Conservation (phyloP, 2,329 filamentous ascomycete genomes). For the Dactylellina cionopaga region DNA sequence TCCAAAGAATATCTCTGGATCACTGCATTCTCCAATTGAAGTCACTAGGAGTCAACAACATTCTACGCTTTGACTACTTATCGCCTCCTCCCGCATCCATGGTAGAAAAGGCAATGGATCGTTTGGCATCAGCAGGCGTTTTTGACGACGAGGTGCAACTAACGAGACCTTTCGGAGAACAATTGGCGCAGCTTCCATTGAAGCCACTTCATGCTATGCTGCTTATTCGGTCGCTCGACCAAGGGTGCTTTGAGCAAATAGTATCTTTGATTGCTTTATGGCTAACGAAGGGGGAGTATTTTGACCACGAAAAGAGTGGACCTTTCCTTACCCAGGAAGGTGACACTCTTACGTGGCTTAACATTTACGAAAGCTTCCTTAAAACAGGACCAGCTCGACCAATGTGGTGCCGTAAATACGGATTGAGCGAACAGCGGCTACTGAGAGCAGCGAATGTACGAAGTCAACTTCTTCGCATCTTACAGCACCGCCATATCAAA, state of each 20-base stretch:
- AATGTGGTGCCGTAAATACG: constrained; percentile 85
- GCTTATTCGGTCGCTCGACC: constrained; percentile 61
- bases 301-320: constrained; percentile 30
- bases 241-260: constrained; percentile 44
- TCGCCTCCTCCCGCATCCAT: constrained; percentile 86
- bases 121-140: constrained; percentile 85
- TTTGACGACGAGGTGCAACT: constrained; percentile 90
- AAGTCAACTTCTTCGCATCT: constrained; percentile 82
- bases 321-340: constrained; percentile 88
- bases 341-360: constrained; percentile 88
- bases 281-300: constrained; percentile 34
- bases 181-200: constrained; percentile 92
- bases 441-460: constrained; percentile 85
- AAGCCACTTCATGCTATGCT: constrained; percentile 97
- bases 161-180: constrained; percentile 83
- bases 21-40: constrained; percentile 90
- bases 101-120: constrained; percentile 83
- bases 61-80: constrained; percentile 88
- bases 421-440: constrained; percentile 86
- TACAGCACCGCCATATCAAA: constrained; percentile 83
- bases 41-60: constrained; percentile 92
- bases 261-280: constrained; percentile 20
- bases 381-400: constrained; percentile 82
- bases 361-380: constrained; percentile 88
- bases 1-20: constrained; percentile 89